Base-by-base conservation (phyloP, 164 flowering plant species). In the Magnolia sinica region DNA sequence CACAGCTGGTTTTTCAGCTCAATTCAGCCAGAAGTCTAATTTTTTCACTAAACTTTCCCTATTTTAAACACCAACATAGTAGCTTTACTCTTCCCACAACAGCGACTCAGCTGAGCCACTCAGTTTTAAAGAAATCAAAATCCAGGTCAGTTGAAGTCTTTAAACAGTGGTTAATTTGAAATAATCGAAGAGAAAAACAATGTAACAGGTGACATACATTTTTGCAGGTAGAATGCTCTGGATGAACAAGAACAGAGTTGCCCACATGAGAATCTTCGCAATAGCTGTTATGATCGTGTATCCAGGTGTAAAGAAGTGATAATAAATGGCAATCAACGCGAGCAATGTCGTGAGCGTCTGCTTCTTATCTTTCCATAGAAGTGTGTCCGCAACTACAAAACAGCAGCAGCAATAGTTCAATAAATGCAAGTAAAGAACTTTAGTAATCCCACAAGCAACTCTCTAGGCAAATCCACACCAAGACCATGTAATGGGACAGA, bases 351-450 rank as follows among this genome's bases (percentile, higher is more conserved):
- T 78, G 22, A 91, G 70, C n/a, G 94, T 89, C 79, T 80, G 89
- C 88, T 77, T 93, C 81, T 81, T 89, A 81, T 92, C 88, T 88
- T 85, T 93, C 99, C 99, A 94, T 45, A 94, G 93, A 79, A 96
- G 89, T 50, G 86, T 88, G 81, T 93, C 90, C 50, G 98, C 99
- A 87, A 90, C 98, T 95, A 93, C 86, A 86, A 82, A 76, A 79
- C 78, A 72, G 63, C 37, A 78, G 27, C 7, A 67, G 31, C 24
- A 70, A 10, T 72, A 20, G 58, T 66, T 58, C 70, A 78, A 63
- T 68, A 50, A 20, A 29, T 55, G 2, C 7, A 64, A 11, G 37
- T 61, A 63, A 16, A 16, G 13, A 55, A 1, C 61, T 55, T 3
- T 9, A 11, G 18, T 16, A 37, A 55, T 55, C 61, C 61, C 13